Percentiles rank a stretch among this genome's conserved stretches.
phyloP scores from a whole-genome alignment of 805 yeast genomes.

The Starmerella bacillaris region DNA sequence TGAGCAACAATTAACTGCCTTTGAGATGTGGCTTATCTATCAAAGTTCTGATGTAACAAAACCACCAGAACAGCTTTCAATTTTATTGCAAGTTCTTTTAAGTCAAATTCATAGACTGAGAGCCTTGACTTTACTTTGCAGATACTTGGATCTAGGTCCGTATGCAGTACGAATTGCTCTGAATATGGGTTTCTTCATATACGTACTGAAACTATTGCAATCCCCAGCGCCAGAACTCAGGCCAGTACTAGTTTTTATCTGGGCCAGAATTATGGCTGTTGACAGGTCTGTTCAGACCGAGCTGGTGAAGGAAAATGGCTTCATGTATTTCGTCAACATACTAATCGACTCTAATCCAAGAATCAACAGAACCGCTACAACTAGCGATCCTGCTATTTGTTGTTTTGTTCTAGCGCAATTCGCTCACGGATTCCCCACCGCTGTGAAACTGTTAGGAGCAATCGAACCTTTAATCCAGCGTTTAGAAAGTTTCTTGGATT shows the following conservation, averaged over 20 bases:
- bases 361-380: background rate
- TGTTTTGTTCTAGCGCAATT: constrained; percentile 77
- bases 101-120: constrained; percentile 88
- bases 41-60: constrained; percentile 57
- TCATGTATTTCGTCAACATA: constrained; percentile 67
- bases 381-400: constrained; percentile 65
- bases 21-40: constrained; percentile 87
- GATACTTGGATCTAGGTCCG: constrained; percentile 85
- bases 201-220: constrained; percentile 72
- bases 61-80: constrained; percentile 90
- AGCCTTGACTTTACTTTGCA: constrained; percentile 65
- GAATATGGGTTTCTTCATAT: constrained; percentile 90
- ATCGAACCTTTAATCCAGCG: constrained; percentile 46
- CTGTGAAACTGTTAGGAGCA: constrained; percentile 63
- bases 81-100: constrained; percentile 74
- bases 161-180: constrained; percentile 91
- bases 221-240: constrained; percentile 90
- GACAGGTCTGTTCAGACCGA: constrained; percentile 80
- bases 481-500: constrained; percentile 37
- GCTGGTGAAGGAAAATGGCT: constrained; percentile 77
- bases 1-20: constrained; percentile 90
- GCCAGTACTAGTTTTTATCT: constrained; percentile 84
- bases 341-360: constrained; percentile 23
- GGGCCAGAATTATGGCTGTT: constrained; percentile 96
- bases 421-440: constrained; percentile 59